Conservation (phyloP, 257 asterid species). For the Primulina huaijiensis region DNA sequence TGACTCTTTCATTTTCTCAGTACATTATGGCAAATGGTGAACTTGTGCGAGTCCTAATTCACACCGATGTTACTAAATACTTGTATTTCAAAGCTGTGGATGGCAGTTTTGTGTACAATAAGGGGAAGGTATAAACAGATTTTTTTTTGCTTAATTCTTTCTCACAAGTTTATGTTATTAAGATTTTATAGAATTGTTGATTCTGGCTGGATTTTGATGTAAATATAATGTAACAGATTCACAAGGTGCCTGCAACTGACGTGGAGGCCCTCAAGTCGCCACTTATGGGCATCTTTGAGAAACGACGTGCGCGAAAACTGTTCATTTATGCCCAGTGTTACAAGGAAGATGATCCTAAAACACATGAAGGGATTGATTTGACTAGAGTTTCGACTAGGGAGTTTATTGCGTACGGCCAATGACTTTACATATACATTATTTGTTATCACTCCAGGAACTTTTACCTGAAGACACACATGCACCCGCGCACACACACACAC, state of each 20-base stretch:
- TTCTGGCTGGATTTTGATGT: not conserved
- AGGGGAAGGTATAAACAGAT: slow-evolving; percentile 45
- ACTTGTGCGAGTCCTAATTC: slow-evolving; percentile 59
- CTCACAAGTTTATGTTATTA: not conserved
- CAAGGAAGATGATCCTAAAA: slow-evolving; percentile 51
- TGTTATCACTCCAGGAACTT: not conserved
- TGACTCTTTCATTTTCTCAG: slow-evolving; percentile 25
- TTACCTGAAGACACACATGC: not conserved
- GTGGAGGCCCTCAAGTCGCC: slow-evolving; percentile 68
- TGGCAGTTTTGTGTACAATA: slow-evolving; percentile 59
- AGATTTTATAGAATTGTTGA: slow-evolving; percentile 2
- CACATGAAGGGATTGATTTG: slow-evolving; percentile 62
- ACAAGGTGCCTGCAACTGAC: slow-evolving; percentile 60
- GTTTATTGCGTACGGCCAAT: slow-evolving; percentile 36
- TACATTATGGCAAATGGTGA: slow-evolving; percentile 68
- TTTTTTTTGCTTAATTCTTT: slow-evolving; percentile 1
- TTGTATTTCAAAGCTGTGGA: slow-evolving; percentile 60
- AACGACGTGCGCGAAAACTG: slow-evolving; percentile 67
- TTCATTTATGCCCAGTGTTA: slow-evolving; percentile 57
- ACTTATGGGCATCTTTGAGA: slow-evolving; percentile 65
- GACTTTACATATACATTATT: not conserved
- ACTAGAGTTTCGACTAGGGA: slow-evolving; percentile 51
- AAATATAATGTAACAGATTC: slow-evolving; percentile 37
- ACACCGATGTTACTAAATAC: slow-evolving; percentile 60
- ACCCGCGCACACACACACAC: no score